A percentile compares a stretch with the other conserved stretches of the same genome.
Conservation (phyloP, 1,284 basidiomycete species). For the Phenoliferia sp. region DNA sequence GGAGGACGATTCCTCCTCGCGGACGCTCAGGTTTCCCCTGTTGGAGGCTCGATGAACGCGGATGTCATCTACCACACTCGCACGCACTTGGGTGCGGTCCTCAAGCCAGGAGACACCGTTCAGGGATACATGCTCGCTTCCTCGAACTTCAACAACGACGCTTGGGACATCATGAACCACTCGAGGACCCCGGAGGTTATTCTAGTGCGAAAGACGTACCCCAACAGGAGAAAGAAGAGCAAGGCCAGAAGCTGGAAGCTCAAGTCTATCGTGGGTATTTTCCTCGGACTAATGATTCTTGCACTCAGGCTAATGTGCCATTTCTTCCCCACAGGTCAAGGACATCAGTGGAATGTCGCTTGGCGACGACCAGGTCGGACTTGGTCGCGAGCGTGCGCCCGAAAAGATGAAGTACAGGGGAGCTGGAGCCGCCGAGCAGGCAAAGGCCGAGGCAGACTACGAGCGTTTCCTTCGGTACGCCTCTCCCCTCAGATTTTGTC, state of each 20-base stretch:
- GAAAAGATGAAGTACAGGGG: conserved; percentile 32
- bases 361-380: conserved; percentile 46
- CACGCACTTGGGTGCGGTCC: conserved; percentile 88
- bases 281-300: not conserved
- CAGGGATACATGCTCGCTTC: conserved; percentile 85
- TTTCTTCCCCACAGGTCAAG: conserved; percentile 52
- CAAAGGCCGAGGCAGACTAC: conserved; percentile 94
- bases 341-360: conserved; percentile 60
- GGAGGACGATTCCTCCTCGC: conserved; percentile 62
- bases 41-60: conserved; percentile 63
- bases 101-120: conserved; percentile 91
- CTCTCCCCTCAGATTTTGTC: not conserved
- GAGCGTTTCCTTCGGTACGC: conserved; percentile 75
- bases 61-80: conserved; percentile 92
- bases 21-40: conserved; percentile 88
- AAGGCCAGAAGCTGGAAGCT: conserved; percentile 82
- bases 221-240: conserved; percentile 86
- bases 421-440: conserved; percentile 60
- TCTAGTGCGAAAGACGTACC: conserved; percentile 93
- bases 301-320: not conserved
- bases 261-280: conserved; percentile 64
- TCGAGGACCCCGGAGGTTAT: conserved; percentile 77
- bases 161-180: conserved; percentile 69
- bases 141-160: conserved; percentile 88
- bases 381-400: conserved; percentile 52